Conservation (phyloP, 164 flowering plant species). For the Chimonanthus salicifolius region DNA sequence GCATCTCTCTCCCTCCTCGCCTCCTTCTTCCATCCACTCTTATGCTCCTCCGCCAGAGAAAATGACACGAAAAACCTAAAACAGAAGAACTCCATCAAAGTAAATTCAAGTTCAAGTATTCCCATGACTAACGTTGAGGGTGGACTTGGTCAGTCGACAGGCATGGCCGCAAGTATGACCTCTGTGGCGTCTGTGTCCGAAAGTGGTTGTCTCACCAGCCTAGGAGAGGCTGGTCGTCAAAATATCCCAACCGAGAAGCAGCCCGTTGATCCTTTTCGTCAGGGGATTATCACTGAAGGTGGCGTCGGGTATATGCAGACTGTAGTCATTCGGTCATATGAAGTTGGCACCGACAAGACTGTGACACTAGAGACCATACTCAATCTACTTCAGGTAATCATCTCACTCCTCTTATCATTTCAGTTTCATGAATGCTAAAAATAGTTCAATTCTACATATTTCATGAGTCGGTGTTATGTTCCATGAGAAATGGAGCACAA, state of each 20-base stretch:
- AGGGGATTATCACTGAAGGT: slow-evolving; percentile 46
- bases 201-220: slow-evolving; percentile 4
- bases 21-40: background rate
- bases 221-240: slow-evolving; percentile 24
- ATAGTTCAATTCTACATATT: too few species aligned
- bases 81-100: slow-evolving; percentile 21
- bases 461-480: too few species aligned
- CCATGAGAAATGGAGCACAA: too few species aligned
- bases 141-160: slow-evolving; percentile 17
- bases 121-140: slow-evolving; percentile 14
- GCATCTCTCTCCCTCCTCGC: slow-evolving; percentile 2
- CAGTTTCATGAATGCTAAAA: background rate
- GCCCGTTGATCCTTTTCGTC: slow-evolving; percentile 39
- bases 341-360: slow-evolving; percentile 69
- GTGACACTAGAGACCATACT: slow-evolving; percentile 59
- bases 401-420: background rate
- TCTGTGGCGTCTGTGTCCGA: slow-evolving; percentile 12
- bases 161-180: slow-evolving; percentile 17
- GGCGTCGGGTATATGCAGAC: slow-evolving; percentile 63
- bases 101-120: slow-evolving; percentile 23
- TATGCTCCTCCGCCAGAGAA: slow-evolving; percentile 20
- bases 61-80: slow-evolving; percentile 19
- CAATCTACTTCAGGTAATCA: slow-evolving; percentile 54
- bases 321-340: slow-evolving; percentile 56
- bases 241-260: slow-evolving; percentile 51